phyloP scores from a whole-genome alignment of 768 basidiomycete species.

The Cystobasidium tubakii region DNA sequence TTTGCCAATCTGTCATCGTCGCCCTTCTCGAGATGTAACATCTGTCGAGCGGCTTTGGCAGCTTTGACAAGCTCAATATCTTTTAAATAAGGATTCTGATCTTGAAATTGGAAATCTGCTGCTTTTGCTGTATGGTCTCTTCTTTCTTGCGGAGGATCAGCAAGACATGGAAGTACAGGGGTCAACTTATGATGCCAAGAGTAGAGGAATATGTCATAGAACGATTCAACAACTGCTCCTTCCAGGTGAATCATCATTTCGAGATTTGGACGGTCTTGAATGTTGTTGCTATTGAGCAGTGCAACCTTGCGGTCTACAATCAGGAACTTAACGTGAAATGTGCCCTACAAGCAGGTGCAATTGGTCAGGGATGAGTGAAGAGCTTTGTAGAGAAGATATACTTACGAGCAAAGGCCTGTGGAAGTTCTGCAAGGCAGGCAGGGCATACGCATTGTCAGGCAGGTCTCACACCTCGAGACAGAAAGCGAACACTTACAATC shows the following conservation, averaged over 20 bases:
- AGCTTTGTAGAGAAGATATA: not conserved
- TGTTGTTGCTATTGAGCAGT: constrained; percentile 63
- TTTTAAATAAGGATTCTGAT: constrained; percentile 52
- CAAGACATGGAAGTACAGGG: constrained; percentile 48
- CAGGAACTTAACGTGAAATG: constrained; percentile 68
- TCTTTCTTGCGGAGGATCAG: constrained; percentile 47
- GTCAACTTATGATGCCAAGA: constrained; percentile 43
- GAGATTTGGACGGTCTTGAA: constrained; percentile 55
- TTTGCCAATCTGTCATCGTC: constrained; percentile 24
- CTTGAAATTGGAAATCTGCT: constrained; percentile 52
- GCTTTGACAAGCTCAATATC: constrained; percentile 52
- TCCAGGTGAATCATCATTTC: constrained; percentile 66
- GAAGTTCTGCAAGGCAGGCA: constrained; percentile 11
- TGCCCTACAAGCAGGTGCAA: constrained; percentile 52
- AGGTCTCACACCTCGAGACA: constrained; percentile 53
- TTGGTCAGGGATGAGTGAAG: constrained; percentile 46
- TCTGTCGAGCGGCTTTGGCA: constrained; percentile 50
- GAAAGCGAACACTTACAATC: constrained; percentile 46
- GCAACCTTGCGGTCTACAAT: constrained; percentile 65
- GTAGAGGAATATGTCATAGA: constrained; percentile 65
- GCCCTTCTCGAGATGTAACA: constrained; percentile 48
- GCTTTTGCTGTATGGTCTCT: constrained; percentile 38
- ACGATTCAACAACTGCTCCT: constrained; percentile 63
- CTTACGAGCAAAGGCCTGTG: constrained; percentile 23
- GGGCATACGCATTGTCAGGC: constrained; percentile 39